Evolutionary conservation across 306 rosid genomes (phyloP).

Genomic region (Cucumis cinereus): DNA sequence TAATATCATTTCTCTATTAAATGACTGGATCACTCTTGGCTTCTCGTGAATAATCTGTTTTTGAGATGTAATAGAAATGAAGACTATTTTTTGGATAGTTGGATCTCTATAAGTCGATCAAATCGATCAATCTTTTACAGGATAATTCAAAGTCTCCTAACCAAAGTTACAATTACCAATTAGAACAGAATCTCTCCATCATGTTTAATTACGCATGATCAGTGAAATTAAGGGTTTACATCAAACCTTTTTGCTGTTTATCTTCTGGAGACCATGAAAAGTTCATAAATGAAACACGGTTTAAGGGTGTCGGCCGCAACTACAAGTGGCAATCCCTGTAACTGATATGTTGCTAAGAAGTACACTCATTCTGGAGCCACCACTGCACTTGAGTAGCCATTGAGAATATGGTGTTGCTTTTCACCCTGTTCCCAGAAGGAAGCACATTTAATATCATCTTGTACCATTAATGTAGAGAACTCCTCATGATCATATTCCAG

Average conservation of each 20-base stretch:
- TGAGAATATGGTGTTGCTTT: conserved; percentile 21
- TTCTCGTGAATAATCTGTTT: background rate
- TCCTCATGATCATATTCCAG: conserved; percentile 60
- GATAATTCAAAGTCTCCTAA: background rate
- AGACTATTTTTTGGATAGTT: background rate
- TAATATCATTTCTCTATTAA: background rate
- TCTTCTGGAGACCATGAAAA: background rate
- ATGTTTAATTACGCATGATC: background rate
- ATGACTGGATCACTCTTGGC: background rate
- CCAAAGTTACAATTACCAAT: background rate
- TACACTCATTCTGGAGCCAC: conserved; percentile 26
- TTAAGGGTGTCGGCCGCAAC: background rate
- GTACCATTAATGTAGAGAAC: conserved; percentile 55
- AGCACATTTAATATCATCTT: conserved; percentile 57
- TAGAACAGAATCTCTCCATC: background rate
- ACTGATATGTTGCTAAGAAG: background rate
- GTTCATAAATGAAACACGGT: background rate
- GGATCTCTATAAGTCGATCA: background rate
- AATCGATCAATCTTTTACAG: background rate
- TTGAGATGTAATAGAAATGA: background rate
- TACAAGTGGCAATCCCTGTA: background rate
- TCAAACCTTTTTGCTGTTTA: background rate
- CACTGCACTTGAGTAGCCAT: conserved; percentile 34
- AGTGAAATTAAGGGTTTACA: background rate
- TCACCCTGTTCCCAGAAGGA: conserved; percentile 45